Evolutionary conservation across 768 basidiomycete species (phyloP).

Genomic region (Tricholoma furcatifolium): DNA sequence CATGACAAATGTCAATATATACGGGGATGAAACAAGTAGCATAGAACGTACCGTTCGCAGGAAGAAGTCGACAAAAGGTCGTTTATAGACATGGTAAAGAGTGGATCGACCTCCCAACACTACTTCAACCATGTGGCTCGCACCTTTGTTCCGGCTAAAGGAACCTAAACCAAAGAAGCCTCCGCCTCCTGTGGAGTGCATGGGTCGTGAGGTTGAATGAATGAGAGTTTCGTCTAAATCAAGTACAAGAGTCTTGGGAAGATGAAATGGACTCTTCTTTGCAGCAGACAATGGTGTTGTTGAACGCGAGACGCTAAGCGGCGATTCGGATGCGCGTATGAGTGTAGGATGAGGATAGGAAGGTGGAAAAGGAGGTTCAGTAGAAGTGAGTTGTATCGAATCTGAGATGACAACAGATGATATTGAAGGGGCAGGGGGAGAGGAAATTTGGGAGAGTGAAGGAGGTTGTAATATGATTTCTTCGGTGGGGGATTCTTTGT

Average conservation of each 20-base stretch:
- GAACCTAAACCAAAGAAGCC: slow-evolving; percentile 61
- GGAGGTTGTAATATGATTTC: slow-evolving; percentile 1
- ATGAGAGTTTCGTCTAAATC: slow-evolving; percentile 99
- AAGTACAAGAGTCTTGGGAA: slow-evolving; percentile 92
- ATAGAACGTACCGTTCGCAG: slow-evolving; percentile 69
- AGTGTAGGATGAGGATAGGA: slow-evolving; percentile 14
- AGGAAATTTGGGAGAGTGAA: neutral
- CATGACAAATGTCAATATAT: slow-evolving; percentile 15
- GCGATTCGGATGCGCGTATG: slow-evolving; percentile 16
- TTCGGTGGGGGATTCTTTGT: neutral
- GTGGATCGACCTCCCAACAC: slow-evolving; percentile 85
- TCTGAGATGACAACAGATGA: slow-evolving; percentile 10
- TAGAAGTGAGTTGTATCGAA: slow-evolving; percentile 3
- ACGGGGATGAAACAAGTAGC: neutral
- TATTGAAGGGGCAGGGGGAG: slow-evolving; percentile 4
- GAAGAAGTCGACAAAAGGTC: slow-evolving; percentile 96
- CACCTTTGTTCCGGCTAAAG: slow-evolving; percentile 58
- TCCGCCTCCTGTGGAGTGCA: slow-evolving; percentile 42
- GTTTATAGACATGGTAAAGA: slow-evolving; percentile 96
- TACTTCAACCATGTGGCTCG: slow-evolving; percentile 91
- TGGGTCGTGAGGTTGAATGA: slow-evolving; percentile 89
- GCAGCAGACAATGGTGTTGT: slow-evolving; percentile 48
- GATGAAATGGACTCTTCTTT: slow-evolving; percentile 71
- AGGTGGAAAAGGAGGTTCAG: slow-evolving; percentile 14
- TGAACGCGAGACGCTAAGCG: slow-evolving; percentile 36